Base-by-base conservation (phyloP, 1,284 basidiomycete genomes). In the Cutaneotrichosporon cutaneum region DNA sequence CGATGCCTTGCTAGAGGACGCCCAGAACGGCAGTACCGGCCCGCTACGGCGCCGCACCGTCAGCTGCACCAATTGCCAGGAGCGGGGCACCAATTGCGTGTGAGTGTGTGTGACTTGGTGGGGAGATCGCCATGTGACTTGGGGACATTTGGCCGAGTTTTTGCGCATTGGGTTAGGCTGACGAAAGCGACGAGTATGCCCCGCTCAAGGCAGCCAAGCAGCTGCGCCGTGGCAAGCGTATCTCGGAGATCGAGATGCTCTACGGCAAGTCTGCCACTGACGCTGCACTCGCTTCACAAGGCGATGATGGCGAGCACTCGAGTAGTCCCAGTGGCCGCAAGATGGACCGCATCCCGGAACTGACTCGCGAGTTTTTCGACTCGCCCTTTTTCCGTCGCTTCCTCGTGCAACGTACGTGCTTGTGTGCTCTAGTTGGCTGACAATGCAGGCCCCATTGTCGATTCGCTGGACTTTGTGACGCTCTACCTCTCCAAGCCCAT, bases 151-250 rank as follows among this genome's bases (percentile, higher is more conserved):
- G 56, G 26, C 27, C 14, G 13, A 21, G 13, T 26, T 24, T 22
- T 48, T 5, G 2, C 45, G 11, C 45, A 9, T 6, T 24, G 26
- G n/a, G n/a, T n/a, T n/a, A n/a, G n/a, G 26, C 48, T 51, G 48
- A 51, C 27, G 7, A 9, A 76, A 93, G 90, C 30, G 91, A 94
- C 75, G 90, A 77, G 48, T 93, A 90, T 70, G 89, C 90, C 16
- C 88, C 91, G 67, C 85, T 92, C 56, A 93, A 92, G 73, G 88
- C 90, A 3, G 90, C 90, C 60, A 93, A 93, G 78, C 81, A 90
- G 39, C 84, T 93, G 18, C 82, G 91, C 57, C 86, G 90, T 47
- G 91, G 91, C 26, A 85, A 91, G 59, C 85, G 92, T 32, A 83
- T 94, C 16, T 90, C 92, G 67, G 89, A 92, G 80, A 90, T 92